Percentiles rank a stretch among this genome's conserved stretches.
Conservation (phyloP, 1,139 yeast genomes). For the Yamadazyma trypodendri region DNA sequence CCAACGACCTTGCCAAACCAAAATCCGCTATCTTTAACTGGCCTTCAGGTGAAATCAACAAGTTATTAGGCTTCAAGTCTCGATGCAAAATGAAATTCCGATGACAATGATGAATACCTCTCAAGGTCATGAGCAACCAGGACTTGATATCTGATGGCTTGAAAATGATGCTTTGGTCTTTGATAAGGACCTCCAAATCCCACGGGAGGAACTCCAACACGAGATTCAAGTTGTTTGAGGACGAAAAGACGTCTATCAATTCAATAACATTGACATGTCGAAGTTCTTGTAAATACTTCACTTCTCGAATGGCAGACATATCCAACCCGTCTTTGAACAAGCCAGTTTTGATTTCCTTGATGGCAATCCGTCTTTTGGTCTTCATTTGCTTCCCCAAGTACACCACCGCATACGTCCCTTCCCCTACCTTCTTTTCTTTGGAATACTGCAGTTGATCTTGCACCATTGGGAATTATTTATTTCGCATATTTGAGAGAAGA, state of each 20-base stretch:
- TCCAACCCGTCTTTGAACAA: slow-evolving; percentile 94
- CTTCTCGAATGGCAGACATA: slow-evolving; percentile 96
- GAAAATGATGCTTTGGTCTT: slow-evolving; percentile 74
- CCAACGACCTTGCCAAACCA: slow-evolving; percentile 86
- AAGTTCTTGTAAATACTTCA: slow-evolving; percentile 86
- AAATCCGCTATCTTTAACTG: slow-evolving; percentile 93
- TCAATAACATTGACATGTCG: slow-evolving; percentile 84
- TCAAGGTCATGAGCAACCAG: slow-evolving; percentile 89
- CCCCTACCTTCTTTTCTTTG: slow-evolving; percentile 87
- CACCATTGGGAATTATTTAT: too few species aligned
- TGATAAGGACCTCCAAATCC: slow-evolving; percentile 86
- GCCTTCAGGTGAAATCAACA: slow-evolving; percentile 83
- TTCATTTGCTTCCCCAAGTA: slow-evolving; percentile 71
- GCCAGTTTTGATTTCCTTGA: slow-evolving; percentile 93
- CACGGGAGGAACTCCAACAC: slow-evolving; percentile 91
- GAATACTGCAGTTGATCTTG: slow-evolving; percentile 31
- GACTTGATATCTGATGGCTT: slow-evolving; percentile 86
- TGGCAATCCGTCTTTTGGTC: slow-evolving; percentile 69
- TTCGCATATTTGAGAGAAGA: too few species aligned
- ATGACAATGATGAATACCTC: slow-evolving; percentile 96
- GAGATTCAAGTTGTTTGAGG: slow-evolving; percentile 69
- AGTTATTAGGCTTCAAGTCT: slow-evolving; percentile 80
- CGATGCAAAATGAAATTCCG: slow-evolving; percentile 87
- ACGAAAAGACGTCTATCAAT: slow-evolving; percentile 79
- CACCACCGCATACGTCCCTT: slow-evolving; percentile 98